phyloP scores from a whole-genome alignment of 768 basidiomycete genomes.

The Suillus paluster region DNA sequence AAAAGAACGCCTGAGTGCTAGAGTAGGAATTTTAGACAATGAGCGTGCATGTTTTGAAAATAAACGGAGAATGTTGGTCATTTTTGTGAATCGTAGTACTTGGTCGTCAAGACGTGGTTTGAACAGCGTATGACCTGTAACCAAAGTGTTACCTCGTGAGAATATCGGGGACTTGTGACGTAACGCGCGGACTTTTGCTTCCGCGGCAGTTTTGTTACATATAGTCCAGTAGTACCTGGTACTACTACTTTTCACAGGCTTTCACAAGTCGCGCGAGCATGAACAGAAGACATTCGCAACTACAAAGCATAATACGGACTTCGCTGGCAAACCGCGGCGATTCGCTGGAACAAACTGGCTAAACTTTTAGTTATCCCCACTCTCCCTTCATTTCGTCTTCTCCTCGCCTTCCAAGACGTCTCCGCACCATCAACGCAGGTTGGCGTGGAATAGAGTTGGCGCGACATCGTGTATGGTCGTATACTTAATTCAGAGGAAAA shows the following conservation, averaged over 20 bases:
- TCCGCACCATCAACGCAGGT: neutral
- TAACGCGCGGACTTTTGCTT: constrained; percentile 17
- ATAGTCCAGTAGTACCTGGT: no score
- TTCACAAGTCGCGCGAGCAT: neutral
- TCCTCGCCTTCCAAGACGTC: neutral
- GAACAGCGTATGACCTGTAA: neutral
- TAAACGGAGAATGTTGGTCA: constrained; percentile 19
- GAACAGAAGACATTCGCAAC: neutral
- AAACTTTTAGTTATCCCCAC: neutral
- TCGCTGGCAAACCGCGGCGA: neutral
- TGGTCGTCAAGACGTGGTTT: constrained; percentile 20
- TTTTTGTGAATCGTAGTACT: constrained; percentile 9
- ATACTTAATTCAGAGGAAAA: neutral
- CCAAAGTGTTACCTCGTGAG: constrained; percentile 22
- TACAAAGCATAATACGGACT: no score
- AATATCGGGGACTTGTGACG: constrained; percentile 32
- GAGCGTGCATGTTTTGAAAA: constrained; percentile 7
- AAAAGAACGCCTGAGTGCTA: constrained; percentile 49
- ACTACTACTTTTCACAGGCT: no score
- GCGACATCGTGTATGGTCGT: neutral
- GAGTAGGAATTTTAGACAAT: constrained; percentile 1
- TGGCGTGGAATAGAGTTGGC: neutral
- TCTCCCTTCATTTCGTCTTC: neutral
- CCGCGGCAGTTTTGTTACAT: constrained; percentile 3
- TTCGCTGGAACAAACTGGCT: neutral